These are phyloP conservation scores for Xerocomus amazonicus DNA, from an alignment of 1,284 basidiomycete genomes.

Conservation along the genomic window DNA sequence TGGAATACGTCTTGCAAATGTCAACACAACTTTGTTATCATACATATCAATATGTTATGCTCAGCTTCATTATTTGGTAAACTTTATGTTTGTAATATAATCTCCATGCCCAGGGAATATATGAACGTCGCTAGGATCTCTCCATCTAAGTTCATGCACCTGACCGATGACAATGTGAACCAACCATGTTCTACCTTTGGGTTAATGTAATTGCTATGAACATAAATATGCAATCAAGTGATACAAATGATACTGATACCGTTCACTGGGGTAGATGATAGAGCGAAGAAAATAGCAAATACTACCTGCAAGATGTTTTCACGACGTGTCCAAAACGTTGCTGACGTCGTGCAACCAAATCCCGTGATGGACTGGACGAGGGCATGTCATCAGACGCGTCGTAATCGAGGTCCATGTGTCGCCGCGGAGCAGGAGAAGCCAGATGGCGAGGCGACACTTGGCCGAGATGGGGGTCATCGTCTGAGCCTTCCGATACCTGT, in stretches of 20 bases:
- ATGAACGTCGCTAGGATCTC: no score
- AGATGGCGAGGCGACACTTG: constrained; percentile 68
- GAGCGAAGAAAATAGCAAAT: constrained; percentile 8
- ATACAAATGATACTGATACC: constrained; percentile 27
- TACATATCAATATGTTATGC: no score
- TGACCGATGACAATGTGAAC: no score
- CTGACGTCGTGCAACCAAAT: constrained; percentile 34
- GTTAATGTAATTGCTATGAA: constrained; percentile 12
- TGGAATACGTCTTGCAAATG: no score
- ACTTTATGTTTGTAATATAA: no score
- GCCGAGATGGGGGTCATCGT: constrained; percentile 57
- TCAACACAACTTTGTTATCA: no score
- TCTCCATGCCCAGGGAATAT: no score
- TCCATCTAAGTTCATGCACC: no score
- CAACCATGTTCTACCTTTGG: no score
- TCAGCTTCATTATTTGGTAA: no score
- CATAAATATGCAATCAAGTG: constrained; percentile 22
- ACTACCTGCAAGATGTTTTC: constrained; percentile 10
- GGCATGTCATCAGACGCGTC: constrained; percentile 44
- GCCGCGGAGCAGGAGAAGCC: constrained; percentile 54
- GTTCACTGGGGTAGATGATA: constrained; percentile 19
- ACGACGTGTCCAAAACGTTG: constrained; percentile 25
- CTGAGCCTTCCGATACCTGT: constrained; percentile 37
- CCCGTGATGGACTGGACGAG: constrained; percentile 42
- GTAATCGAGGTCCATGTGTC: constrained; percentile 31